phyloP scores from a whole-genome alignment of 1,284 basidiomycete genomes.

The Blastosporella zonata region DNA sequence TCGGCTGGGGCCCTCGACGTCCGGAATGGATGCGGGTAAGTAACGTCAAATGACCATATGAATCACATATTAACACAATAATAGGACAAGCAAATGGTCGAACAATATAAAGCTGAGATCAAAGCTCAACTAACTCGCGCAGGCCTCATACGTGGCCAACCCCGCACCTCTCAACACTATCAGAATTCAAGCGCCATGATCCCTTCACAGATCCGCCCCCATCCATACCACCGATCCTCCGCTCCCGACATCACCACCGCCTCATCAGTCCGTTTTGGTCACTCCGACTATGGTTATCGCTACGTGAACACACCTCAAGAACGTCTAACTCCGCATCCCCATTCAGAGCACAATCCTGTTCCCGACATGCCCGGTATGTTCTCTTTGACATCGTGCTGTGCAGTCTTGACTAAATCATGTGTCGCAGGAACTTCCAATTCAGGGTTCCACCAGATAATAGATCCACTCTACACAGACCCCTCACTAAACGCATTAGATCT shows the following conservation, averaged over 20 bases:
- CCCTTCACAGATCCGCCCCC: conserved; percentile 15
- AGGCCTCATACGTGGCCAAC: conserved; percentile 77
- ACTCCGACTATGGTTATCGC: conserved; percentile 21
- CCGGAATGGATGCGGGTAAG: conserved; percentile 83
- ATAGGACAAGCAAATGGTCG: conserved; percentile 79
- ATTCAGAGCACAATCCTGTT: conserved; percentile 29
- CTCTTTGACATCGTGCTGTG: conserved; percentile 15
- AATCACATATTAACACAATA: conserved; percentile 14
- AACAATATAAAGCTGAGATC: conserved; percentile 78
- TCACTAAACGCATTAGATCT: conserved; percentile 28
- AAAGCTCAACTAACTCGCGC: conserved; percentile 73
- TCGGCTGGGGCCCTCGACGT: conserved; percentile 76
- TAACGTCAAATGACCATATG: conserved; percentile 19
- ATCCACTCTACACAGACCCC: conserved; percentile 30
- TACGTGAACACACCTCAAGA: conserved; percentile 21
- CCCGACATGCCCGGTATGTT: conserved; percentile 41
- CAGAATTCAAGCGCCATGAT: conserved; percentile 20
- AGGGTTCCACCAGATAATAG: conserved; percentile 30
- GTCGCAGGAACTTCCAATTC: conserved; percentile 30
- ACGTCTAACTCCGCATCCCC: conserved; percentile 16
- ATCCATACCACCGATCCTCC: conserved; percentile 22
- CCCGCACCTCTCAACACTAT: conserved; percentile 51
- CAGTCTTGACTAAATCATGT: conserved; percentile 20
- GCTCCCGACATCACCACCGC: conserved; percentile 18
- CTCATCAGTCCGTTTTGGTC: conserved; percentile 20